These are phyloP conservation scores for Priceomyces medius DNA, from an alignment of 805 yeast genomes.

Conservation along the genomic window DNA sequence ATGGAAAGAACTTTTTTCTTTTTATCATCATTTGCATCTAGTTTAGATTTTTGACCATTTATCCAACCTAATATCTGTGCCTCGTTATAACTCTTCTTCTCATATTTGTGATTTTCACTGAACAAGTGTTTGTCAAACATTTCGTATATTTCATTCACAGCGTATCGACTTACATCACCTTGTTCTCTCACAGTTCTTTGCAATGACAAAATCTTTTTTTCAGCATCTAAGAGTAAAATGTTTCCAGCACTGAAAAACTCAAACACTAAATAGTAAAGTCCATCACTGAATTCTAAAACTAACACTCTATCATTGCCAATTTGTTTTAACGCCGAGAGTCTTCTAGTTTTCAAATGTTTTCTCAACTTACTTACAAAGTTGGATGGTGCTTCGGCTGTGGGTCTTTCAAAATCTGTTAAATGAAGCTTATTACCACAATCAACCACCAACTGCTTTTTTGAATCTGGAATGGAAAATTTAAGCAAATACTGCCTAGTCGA, in stretches of 20 bases:
- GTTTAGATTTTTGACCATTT: slow-evolving; percentile 25
- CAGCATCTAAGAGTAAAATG: slow-evolving; percentile 70
- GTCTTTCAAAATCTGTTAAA: slow-evolving; percentile 75
- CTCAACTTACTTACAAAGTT: slow-evolving; percentile 83
- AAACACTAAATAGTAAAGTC: slow-evolving; percentile 69
- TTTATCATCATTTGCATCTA: slow-evolving; percentile 18
- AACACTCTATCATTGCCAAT: slow-evolving; percentile 80
- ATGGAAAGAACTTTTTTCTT: slow-evolving; percentile 56
- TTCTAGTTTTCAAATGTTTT: slow-evolving; percentile 77
- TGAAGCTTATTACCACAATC: slow-evolving; percentile 88
- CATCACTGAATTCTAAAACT: slow-evolving; percentile 83
- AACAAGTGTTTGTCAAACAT: slow-evolving; percentile 59
- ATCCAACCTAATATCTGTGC: slow-evolving; percentile 43
- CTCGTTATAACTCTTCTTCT: slow-evolving; percentile 20
- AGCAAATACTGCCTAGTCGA: slow-evolving; percentile 71
- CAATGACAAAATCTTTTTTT: slow-evolving; percentile 63
- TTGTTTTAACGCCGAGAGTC: slow-evolving; percentile 71
- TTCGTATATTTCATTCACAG: slow-evolving; percentile 71
- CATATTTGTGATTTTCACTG: slow-evolving; percentile 12
- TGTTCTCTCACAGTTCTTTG: slow-evolving; percentile 79
- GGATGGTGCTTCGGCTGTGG: slow-evolving; percentile 78
- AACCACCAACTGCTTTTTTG: slow-evolving; percentile 69
- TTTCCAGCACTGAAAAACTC: slow-evolving; percentile 97
- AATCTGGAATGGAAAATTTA: slow-evolving; percentile 81
- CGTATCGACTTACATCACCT: slow-evolving; percentile 60